phyloP scores from a whole-genome alignment of 78 protist species.

The Dictyostelium discoideum region DNA sequence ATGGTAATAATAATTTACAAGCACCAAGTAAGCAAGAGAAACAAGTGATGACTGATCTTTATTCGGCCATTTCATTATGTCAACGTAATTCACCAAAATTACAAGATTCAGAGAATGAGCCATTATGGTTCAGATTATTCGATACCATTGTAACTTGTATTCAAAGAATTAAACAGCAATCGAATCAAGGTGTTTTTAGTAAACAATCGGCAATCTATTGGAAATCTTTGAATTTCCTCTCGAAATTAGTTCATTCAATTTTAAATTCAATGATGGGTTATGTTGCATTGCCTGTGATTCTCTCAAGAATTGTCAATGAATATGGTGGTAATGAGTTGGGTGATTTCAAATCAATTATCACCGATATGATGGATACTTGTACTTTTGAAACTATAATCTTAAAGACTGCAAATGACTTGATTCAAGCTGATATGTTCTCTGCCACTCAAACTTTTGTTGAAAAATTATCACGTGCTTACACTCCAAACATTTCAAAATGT shows the following conservation, averaged over 20 bases:
- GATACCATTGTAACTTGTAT: constrained; percentile 53
- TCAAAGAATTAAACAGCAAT: constrained; percentile 16
- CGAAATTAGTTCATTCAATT: constrained; percentile 36
- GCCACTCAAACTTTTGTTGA: constrained; percentile 27
- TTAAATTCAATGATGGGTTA: constrained; percentile 77
- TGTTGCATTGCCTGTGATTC: constrained; percentile 61
- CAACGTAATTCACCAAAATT: constrained; percentile 65
- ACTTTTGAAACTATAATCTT: constrained; percentile 63
- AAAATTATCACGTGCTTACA: constrained; percentile 29
- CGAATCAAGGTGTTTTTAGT: not conserved
- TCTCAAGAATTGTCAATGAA: constrained; percentile 62
- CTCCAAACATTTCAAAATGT: constrained; percentile 31
- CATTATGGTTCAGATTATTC: constrained; percentile 63
- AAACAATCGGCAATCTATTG: constrained; percentile 19
- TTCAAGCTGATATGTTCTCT: constrained; percentile 59
- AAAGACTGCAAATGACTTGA: constrained; percentile 51
- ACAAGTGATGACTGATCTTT: constrained; percentile 21
- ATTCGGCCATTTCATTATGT: constrained; percentile 49
- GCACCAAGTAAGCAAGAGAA: constrained; percentile 45
- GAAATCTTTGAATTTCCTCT: constrained; percentile 20
- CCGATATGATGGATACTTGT: constrained; percentile 69
- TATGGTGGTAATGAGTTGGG: constrained; percentile 73
- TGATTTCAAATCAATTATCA: constrained; percentile 54
- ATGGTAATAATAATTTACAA: not conserved
- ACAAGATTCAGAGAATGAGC: constrained; percentile 52